A percentile compares a stretch with the other conserved stretches of the same genome.
Evolutionary conservation across 2,329 filamentous ascomycete species (phyloP).

Genomic region (Colletotrichum magnum): DNA sequence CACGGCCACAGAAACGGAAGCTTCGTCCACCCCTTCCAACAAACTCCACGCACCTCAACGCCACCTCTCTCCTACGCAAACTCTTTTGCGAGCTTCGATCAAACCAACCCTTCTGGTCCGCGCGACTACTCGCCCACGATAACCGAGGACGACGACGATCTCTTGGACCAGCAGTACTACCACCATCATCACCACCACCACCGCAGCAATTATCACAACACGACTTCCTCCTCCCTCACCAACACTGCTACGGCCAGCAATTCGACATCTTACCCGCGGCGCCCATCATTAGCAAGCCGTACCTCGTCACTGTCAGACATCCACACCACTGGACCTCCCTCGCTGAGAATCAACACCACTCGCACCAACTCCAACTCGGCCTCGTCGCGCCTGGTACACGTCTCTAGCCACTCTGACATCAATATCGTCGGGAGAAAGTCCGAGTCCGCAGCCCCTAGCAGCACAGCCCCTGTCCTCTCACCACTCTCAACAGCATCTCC

Average conservation of each 20-base stretch:
- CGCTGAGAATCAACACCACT: slow-evolving; percentile 57
- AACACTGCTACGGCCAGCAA: slow-evolving; percentile 40
- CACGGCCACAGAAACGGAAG: slow-evolving; percentile 57
- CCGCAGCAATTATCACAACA: slow-evolving; percentile 43
- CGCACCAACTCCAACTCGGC: slow-evolving; percentile 44
- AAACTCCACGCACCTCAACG: slow-evolving; percentile 73
- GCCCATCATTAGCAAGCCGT: slow-evolving; percentile 56
- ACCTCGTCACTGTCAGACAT: slow-evolving; percentile 57
- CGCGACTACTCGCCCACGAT: slow-evolving; percentile 71
- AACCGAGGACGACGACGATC: slow-evolving; percentile 65
- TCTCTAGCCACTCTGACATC: slow-evolving; percentile 65
- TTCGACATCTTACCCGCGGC: slow-evolving; percentile 46
- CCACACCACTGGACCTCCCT: slow-evolving; percentile 45
- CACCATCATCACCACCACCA: slow-evolving; percentile 8
- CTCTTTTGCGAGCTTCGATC: slow-evolving; percentile 66
- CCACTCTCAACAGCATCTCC: slow-evolving; percentile 52
- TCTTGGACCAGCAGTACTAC: slow-evolving; percentile 30
- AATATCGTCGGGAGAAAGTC: slow-evolving; percentile 49
- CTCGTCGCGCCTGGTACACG: slow-evolving; percentile 57
- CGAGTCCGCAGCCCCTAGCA: slow-evolving; percentile 44
- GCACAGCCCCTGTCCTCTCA: slow-evolving; percentile 47
- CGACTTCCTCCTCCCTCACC: slow-evolving; percentile 43
- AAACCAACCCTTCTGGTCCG: slow-evolving; percentile 45
- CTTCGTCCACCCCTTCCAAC: slow-evolving; percentile 77
- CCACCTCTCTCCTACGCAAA: slow-evolving; percentile 72